phyloP scores from a whole-genome alignment of 495 filamentous ascomycete species.

The Echria macrotheca region DNA sequence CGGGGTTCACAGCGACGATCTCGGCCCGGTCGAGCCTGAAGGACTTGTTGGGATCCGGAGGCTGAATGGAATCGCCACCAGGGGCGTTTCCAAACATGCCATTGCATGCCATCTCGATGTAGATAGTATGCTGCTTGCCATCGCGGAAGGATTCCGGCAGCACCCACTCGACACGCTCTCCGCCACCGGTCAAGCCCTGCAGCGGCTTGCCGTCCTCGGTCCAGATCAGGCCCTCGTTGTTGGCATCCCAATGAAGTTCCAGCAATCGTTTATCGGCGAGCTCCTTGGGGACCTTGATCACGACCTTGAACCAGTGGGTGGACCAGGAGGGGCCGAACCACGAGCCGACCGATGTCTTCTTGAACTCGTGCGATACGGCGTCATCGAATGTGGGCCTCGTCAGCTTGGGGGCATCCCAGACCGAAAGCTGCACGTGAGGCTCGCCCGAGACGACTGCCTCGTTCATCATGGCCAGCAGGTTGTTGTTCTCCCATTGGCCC shows the following conservation, averaged over 20 bases:
- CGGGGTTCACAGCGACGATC: constrained; percentile 81
- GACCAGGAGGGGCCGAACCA: constrained; percentile 93
- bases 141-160: constrained; percentile 75
- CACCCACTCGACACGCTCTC: constrained; percentile 85
- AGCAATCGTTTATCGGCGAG: constrained; percentile 68
- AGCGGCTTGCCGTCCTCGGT: constrained; percentile 79
- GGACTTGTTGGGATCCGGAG: constrained; percentile 74
- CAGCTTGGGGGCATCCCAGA: constrained; percentile 77
- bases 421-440: constrained; percentile 76
- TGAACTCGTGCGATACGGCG: constrained; percentile 74
- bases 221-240: constrained; percentile 90
- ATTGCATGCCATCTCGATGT: constrained; percentile 98
- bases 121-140: constrained; percentile 80
- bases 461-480: constrained; percentile 71
- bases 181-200: constrained; percentile 89
- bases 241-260: constrained; percentile 93
- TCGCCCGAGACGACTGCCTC: constrained; percentile 67
- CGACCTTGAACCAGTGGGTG: constrained; percentile 94
- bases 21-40: constrained; percentile 74
- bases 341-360: constrained; percentile 65
- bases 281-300: constrained; percentile 67
- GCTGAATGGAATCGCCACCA: constrained; percentile 81
- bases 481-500: constrained; percentile 77
- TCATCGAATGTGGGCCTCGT: constrained; percentile 84
- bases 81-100: constrained; percentile 94